Conservation (phyloP, 179 eudicot genomes). For the Carnegiea gigantea region DNA sequence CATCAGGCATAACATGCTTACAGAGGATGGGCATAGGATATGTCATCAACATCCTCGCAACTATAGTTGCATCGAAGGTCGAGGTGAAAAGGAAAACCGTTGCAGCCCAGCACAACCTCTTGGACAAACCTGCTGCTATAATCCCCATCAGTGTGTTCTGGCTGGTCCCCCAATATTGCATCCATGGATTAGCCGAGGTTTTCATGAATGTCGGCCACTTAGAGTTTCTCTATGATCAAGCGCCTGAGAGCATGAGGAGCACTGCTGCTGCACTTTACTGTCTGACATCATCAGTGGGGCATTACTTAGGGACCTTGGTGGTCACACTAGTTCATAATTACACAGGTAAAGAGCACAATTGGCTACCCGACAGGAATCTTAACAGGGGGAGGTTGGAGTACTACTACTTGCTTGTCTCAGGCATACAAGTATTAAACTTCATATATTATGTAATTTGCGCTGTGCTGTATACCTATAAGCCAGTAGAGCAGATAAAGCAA, state of each 20-base stretch:
- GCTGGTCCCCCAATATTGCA: slow-evolving; percentile 41
- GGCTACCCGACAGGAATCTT: slow-evolving; percentile 45
- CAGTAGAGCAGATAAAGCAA: slow-evolving; percentile 7
- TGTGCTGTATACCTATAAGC: slow-evolving; percentile 42
- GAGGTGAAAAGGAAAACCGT: slow-evolving; percentile 43
- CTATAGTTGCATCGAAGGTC: slow-evolving; percentile 30
- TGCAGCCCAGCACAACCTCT: slow-evolving; percentile 30
- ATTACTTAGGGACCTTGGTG: slow-evolving; percentile 35
- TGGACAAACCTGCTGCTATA: slow-evolving; percentile 29
- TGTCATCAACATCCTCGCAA: slow-evolving; percentile 36
- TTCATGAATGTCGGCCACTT: slow-evolving; percentile 43
- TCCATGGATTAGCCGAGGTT: slow-evolving; percentile 46
- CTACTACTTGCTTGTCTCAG: slow-evolving; percentile 31
- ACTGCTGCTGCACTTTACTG: slow-evolving; percentile 42
- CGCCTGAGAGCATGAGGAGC: slow-evolving; percentile 51
- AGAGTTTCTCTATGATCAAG: slow-evolving; percentile 48
- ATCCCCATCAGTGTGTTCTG: slow-evolving; percentile 51
- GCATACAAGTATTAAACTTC: slow-evolving; percentile 31
- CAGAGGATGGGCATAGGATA: slow-evolving; percentile 53
- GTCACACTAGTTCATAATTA: slow-evolving; percentile 42
- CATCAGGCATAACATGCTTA: slow-evolving; percentile 44
- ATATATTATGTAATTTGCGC: slow-evolving; percentile 37
- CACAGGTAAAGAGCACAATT: slow-evolving; percentile 35
- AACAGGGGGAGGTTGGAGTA: slow-evolving; percentile 45
- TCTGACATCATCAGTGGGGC: slow-evolving; percentile 36